phyloP scores from a whole-genome alignment of 768 basidiomycete genomes.

The Termitomyces titanicus region DNA sequence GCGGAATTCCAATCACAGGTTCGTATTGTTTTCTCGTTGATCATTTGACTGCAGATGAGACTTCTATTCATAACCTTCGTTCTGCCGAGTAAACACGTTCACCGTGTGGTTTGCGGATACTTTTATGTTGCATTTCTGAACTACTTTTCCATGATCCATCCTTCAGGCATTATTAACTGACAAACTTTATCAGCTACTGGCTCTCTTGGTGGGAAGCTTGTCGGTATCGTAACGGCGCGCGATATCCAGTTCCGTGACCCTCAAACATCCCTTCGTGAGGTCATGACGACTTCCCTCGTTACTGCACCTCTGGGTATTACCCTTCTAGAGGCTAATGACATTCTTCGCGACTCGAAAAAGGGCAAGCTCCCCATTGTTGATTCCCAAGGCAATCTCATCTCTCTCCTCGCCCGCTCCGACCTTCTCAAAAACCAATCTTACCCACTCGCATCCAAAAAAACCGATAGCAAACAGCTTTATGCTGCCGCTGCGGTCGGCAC shows the following conservation, averaged over 20 bases:
- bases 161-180: slow-evolving; percentile 5
- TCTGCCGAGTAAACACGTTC: slow-evolving; percentile 76
- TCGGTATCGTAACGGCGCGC: slow-evolving; percentile 95
- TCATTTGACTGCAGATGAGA: slow-evolving; percentile 40
- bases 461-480: slow-evolving; percentile 90
- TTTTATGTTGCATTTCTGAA: slow-evolving; percentile 33
- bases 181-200: slow-evolving; percentile 67
- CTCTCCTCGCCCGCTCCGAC: slow-evolving; percentile 93
- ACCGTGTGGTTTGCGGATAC: slow-evolving; percentile 74
- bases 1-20: slow-evolving; percentile 98
- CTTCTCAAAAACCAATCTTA: slow-evolving; percentile 96
- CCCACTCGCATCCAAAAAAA: slow-evolving; percentile 90
- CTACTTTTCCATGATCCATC: slow-evolving; percentile 12
- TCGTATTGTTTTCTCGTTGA: slow-evolving; percentile 28
- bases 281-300: slow-evolving; percentile 90
- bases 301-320: slow-evolving; percentile 88
- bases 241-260: slow-evolving; percentile 90
- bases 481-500: slow-evolving; percentile 96
- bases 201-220: slow-evolving; percentile 81
- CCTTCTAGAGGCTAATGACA: slow-evolving; percentile 85
- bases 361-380: slow-evolving; percentile 86
- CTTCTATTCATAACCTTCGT: slow-evolving; percentile 72
- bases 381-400: slow-evolving; percentile 49
- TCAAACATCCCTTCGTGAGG: slow-evolving; percentile 59
- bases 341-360: slow-evolving; percentile 95